Percentiles rank a stretch among this genome's conserved stretches.
Evolutionary conservation across 192 early-diverging fungal genomes (phyloP).

Genomic region (Linnemannia zychae): DNA sequence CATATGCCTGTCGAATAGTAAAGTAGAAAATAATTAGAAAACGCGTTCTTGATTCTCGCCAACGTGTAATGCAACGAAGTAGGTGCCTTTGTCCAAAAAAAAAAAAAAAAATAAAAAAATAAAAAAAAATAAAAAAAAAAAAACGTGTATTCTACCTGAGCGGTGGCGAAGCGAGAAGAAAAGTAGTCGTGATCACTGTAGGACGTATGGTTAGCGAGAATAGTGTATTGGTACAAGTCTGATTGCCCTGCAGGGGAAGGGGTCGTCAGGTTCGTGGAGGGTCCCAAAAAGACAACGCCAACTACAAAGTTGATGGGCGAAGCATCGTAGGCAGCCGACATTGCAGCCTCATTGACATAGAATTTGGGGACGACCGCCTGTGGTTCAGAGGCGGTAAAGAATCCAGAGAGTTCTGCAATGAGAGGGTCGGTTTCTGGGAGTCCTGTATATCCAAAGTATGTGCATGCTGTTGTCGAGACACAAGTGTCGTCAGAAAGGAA

Average conservation of each 20-base stretch:
- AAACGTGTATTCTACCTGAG: slow-evolving; percentile 19
- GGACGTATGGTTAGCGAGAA: slow-evolving; percentile 54
- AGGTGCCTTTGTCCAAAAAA: no score
- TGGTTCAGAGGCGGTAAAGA: slow-evolving; percentile 57
- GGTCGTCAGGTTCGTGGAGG: slow-evolving; percentile 32
- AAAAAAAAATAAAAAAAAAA: neutral
- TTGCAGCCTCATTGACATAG: slow-evolving; percentile 40
- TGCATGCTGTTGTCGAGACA: slow-evolving; percentile 45
- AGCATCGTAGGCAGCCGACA: slow-evolving; percentile 38
- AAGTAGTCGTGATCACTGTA: slow-evolving; percentile 24
- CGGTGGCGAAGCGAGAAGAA: slow-evolving; percentile 50
- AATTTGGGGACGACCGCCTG: slow-evolving; percentile 35
- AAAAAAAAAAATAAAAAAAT: neutral
- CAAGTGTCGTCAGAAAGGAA: slow-evolving; percentile 49
- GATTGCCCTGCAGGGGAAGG: slow-evolving; percentile 8
- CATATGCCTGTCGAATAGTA: slow-evolving; percentile 27
- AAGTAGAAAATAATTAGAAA: neutral
- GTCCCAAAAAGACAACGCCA: slow-evolving; percentile 44
- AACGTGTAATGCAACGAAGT: no score
- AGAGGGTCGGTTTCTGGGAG: slow-evolving; percentile 46
- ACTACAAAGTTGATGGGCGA: slow-evolving; percentile 57
- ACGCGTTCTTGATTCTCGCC: neutral
- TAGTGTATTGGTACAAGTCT: slow-evolving; percentile 41
- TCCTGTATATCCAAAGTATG: slow-evolving; percentile 58
- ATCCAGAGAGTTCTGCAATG: slow-evolving; percentile 39